Conservation (phyloP, 306 rosid species). For the Vigna nakashimae region DNA sequence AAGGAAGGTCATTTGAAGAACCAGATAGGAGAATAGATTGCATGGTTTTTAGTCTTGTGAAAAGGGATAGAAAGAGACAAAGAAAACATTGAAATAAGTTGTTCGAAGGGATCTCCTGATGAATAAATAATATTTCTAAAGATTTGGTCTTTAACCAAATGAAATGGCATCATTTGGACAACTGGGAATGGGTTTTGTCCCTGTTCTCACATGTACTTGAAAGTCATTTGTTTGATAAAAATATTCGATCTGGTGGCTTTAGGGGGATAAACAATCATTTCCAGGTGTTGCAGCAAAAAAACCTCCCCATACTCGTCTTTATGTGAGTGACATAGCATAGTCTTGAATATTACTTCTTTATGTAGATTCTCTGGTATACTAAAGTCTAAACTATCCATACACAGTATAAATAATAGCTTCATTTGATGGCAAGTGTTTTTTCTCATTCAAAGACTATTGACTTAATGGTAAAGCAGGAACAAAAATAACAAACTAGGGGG, state of each 20-base stretch:
- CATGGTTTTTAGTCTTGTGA: not conserved
- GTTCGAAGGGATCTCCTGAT: not conserved
- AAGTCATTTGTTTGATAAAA: conserved; percentile 4
- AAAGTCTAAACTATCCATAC: not conserved
- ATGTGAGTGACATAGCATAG: not conserved
- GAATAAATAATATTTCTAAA: not conserved
- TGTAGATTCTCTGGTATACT: conserved; percentile 26
- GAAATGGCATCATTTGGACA: not conserved
- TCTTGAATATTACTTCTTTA: conserved; percentile 2
- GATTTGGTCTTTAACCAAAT: not conserved
- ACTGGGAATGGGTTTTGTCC: not conserved
- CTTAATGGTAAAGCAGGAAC: conserved; percentile 4
- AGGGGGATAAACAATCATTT: not conserved
- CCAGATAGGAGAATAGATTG: not conserved
- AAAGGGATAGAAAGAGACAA: not conserved
- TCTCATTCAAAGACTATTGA: not conserved
- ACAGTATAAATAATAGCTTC: not conserved
- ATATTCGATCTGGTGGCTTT: not conserved
- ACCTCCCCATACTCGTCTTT: conserved; percentile 2
- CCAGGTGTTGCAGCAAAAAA: conserved; percentile 9
- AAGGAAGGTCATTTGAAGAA: not conserved
- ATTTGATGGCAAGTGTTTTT: not conserved
- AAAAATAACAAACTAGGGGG: conserved; percentile 2
- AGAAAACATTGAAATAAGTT: not conserved
- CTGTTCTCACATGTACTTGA: not conserved